Evolutionary conservation across 139 green algal genomes (phyloP).

Genomic region (Yamagishiella unicocca): DNA sequence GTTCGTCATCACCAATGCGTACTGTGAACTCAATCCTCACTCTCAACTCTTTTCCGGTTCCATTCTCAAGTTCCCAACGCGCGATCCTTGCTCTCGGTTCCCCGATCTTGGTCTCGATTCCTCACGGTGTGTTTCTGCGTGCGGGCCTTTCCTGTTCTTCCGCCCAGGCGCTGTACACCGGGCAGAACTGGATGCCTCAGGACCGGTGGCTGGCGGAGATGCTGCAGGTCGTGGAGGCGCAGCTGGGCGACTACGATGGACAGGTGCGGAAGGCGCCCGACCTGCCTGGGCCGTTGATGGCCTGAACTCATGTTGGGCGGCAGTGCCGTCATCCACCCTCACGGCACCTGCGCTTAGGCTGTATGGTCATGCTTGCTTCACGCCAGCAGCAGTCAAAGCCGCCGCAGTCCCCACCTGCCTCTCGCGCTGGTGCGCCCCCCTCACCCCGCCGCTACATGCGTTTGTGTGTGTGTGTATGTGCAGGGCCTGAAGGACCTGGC

Average conservation of each 20-base stretch:
- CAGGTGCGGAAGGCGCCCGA: background rate
- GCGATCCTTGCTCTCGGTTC: too few relatives aligned
- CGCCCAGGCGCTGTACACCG: background rate
- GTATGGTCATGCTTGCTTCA: background rate
- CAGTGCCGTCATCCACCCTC: background rate
- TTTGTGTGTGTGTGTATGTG: too few relatives aligned
- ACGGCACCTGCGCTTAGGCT: background rate
- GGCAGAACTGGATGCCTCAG: constrained; percentile 24
- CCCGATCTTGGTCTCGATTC: too few relatives aligned
- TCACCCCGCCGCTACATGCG: background rate
- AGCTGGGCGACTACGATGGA: constrained; percentile 12
- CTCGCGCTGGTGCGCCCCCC: background rate
- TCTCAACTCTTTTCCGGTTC: background rate
- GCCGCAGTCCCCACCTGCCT: background rate
- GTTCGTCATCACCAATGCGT: too few relatives aligned
- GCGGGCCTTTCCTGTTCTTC: background rate
- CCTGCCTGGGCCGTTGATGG: too few relatives aligned
- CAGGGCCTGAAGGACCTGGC: constrained; percentile 7
- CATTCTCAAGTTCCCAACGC: too few relatives aligned
- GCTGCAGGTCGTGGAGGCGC: constrained; percentile 24
- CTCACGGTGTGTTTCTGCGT: too few relatives aligned
- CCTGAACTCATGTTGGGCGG: background rate
- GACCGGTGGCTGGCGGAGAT: constrained; percentile 27
- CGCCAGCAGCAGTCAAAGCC: background rate
- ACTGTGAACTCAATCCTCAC: background rate